Evolutionary conservation across 2,329 filamentous ascomycete species (phyloP).

Genomic region (Didymella glomerata): DNA sequence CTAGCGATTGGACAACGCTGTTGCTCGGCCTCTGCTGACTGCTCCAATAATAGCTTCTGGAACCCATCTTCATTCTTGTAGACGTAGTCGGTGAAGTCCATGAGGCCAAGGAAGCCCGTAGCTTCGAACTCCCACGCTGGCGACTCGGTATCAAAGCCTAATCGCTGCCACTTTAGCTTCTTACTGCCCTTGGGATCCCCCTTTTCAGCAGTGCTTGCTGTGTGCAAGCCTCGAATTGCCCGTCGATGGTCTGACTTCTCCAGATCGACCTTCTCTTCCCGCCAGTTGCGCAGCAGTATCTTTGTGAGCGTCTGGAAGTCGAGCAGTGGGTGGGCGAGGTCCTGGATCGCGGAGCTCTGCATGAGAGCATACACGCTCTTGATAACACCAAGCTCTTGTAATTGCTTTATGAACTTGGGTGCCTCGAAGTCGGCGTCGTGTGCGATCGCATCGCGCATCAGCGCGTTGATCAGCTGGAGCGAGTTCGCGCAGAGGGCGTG

Average conservation of each 20-base stretch:
- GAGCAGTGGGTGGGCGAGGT: constrained; percentile 85
- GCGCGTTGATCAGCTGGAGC: constrained; percentile 90
- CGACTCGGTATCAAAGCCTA: constrained; percentile 91
- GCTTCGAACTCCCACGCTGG: constrained; percentile 85
- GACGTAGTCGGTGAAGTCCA: constrained; percentile 95
- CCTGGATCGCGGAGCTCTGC: constrained; percentile 91
- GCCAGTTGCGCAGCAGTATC: constrained; percentile 86
- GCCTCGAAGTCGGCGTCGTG: constrained; percentile 82
- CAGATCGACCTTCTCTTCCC: constrained; percentile 81
- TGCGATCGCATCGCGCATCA: constrained; percentile 90
- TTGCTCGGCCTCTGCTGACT: constrained; percentile 74
- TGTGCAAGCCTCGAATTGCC: constrained; percentile 83
- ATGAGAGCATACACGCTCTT: constrained; percentile 89
- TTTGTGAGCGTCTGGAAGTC: constrained; percentile 96
- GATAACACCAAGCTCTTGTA: constrained; percentile 93
- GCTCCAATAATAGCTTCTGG: constrained; percentile 89
- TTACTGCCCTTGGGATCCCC: constrained; percentile 62
- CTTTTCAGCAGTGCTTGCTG: constrained; percentile 78
- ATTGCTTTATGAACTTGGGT: constrained; percentile 91
- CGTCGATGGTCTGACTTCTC: constrained; percentile 88
- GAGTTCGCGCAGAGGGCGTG: constrained; percentile 96
- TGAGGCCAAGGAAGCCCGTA: constrained; percentile 91
- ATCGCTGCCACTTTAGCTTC: constrained; percentile 86
- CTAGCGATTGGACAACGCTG: constrained; percentile 87
- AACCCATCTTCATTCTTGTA: constrained; percentile 91